Conservation (phyloP, 257 asterid genomes). For the Solanum ossicruentum region DNA sequence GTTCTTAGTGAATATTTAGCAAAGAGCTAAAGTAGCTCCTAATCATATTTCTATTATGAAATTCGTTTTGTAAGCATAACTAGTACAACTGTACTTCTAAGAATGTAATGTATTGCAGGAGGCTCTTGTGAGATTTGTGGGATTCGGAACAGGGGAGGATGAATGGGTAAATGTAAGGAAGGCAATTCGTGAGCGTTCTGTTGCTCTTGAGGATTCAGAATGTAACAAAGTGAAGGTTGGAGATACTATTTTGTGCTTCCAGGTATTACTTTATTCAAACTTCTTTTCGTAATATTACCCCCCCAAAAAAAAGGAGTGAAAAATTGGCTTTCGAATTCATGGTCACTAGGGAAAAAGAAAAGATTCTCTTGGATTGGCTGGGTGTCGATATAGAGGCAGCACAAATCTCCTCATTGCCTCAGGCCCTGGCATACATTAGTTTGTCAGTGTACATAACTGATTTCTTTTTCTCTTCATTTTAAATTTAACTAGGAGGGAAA, state of each 20-base stretch:
- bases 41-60: not conserved
- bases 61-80: not conserved
- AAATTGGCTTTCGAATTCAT: not conserved
- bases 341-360: not conserved
- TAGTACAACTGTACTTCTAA: not conserved
- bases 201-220: constrained; percentile 64
- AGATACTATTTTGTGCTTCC: constrained; percentile 72
- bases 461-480: not conserved
- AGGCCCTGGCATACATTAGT: not conserved
- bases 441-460: not conserved
- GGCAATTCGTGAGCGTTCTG: constrained; percentile 60
- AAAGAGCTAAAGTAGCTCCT: not conserved
- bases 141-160: constrained; percentile 64
- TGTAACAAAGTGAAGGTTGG: constrained; percentile 62
- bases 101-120: constrained; percentile 39
- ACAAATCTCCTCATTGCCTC: not conserved
- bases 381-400: not conserved
- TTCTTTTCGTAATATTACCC: not conserved
- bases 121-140: constrained; percentile 59
- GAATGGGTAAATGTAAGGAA: constrained; percentile 68
- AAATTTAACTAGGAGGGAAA: constrained; percentile 37
- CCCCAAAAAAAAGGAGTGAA: not conserved
- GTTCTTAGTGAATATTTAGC: not conserved
- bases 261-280: constrained; percentile 28
- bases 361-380: not conserved